phyloP scores from a whole-genome alignment of 2,329 filamentous ascomycete genomes.

The Aspergillus nomiae region DNA sequence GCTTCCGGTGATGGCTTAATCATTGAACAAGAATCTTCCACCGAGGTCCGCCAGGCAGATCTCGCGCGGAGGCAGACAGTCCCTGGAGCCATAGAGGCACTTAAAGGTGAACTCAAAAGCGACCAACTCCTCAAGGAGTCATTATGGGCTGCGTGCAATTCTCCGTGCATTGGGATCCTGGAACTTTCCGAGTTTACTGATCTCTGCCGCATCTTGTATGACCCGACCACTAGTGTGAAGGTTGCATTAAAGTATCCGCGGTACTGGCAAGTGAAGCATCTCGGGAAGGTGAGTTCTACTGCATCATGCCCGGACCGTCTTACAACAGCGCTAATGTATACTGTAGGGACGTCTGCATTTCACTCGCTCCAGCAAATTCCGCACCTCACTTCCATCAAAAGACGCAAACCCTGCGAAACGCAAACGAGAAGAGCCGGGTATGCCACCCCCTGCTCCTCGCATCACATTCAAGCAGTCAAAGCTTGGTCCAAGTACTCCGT shows the following conservation, averaged over 20 bases:
- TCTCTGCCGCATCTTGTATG: conserved; percentile 59
- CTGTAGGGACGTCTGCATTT: conserved; percentile 47
- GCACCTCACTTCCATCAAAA: conserved; percentile 40
- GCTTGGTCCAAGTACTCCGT: conserved; percentile 28
- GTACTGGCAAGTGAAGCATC: conserved; percentile 57
- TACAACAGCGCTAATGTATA: conserved; percentile 4
- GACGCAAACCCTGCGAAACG: conserved; percentile 34
- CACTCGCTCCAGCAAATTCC: conserved; percentile 39
- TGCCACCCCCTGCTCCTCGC: conserved; percentile 37
- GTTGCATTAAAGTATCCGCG: conserved; percentile 58
- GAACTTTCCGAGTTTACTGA: conserved; percentile 61
- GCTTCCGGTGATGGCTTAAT: conserved; percentile 50
- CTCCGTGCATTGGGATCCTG: conserved; percentile 51
- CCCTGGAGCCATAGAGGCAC: conserved; percentile 59
- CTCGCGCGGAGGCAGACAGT: conserved; percentile 58
- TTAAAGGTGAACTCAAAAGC: conserved; percentile 55
- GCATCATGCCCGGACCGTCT: not conserved
- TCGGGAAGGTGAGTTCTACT: conserved; percentile 49
- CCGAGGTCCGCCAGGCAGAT: conserved; percentile 55
- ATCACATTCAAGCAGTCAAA: conserved; percentile 48
- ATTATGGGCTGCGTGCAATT: conserved; percentile 60
- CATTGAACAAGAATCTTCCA: conserved; percentile 58
- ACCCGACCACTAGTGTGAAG: conserved; percentile 51
- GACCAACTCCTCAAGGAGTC: conserved; percentile 54
- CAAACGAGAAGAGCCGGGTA: conserved; percentile 42